Conservation (phyloP, 2,329 filamentous ascomycete species). For the Botrytis deweyae region DNA sequence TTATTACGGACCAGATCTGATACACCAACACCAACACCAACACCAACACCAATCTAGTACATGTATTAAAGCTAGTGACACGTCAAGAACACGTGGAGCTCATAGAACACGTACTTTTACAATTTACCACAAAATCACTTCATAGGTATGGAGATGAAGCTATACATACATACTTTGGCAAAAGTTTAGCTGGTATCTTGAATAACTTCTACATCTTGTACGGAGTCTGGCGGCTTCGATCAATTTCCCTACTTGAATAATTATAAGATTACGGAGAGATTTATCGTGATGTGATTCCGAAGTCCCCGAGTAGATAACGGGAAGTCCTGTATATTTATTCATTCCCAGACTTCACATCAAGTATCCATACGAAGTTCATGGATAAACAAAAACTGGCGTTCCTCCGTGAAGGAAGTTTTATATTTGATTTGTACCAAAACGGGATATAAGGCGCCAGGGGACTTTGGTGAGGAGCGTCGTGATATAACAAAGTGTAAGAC, state of each 20-base stretch:
- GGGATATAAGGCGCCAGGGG: not conserved
- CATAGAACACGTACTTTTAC: not conserved
- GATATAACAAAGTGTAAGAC: not conserved
- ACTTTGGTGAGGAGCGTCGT: not conserved
- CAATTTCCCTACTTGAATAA: not conserved
- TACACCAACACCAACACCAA: not conserved
- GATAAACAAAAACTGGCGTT: too few relatives aligned
- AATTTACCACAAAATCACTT: not conserved
- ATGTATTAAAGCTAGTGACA: not conserved
- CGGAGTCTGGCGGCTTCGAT: not conserved
- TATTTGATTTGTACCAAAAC: not conserved
- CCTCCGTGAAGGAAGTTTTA: not conserved
- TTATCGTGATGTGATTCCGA: not conserved
- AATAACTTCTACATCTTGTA: not conserved
- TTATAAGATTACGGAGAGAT: not conserved
- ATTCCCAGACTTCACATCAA: not conserved
- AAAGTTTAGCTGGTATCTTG: not conserved
- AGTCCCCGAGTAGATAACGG: not conserved
- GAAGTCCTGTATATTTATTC: not conserved
- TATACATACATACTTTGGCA: not conserved
- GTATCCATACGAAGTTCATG: not conserved
- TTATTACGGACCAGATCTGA: not conserved
- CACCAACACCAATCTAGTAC: not conserved
- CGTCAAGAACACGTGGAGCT: constrained; percentile 12
- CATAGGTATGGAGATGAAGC: not conserved